phyloP scores from a whole-genome alignment of 2,329 filamentous ascomycete species.

The Penicillium sp. region DNA sequence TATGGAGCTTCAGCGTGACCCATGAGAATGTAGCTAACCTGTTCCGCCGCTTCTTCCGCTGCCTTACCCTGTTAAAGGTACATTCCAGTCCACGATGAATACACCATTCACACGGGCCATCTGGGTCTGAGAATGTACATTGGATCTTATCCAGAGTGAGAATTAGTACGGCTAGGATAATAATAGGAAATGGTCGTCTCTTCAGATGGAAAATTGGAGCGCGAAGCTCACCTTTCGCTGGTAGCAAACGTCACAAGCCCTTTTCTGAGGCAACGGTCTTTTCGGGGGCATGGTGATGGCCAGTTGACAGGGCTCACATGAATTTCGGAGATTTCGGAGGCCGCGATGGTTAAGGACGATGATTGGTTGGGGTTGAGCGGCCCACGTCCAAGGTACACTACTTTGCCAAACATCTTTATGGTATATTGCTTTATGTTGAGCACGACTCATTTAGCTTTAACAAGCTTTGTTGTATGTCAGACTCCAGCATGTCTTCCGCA shows the following conservation, averaged over 20 bases:
- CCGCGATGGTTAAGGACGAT: background rate
- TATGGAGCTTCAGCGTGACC: too few relatives aligned
- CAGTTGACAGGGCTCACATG: background rate
- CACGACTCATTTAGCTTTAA: too few relatives aligned
- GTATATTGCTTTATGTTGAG: too few relatives aligned
- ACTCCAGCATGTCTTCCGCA: too few relatives aligned
- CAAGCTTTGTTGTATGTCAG: too few relatives aligned
- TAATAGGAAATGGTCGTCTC: too few relatives aligned
- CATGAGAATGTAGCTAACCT: background rate
- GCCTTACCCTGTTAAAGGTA: constrained; percentile 15
- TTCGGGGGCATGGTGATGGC: constrained; percentile 11
- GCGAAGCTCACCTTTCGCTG: constrained; percentile 7
- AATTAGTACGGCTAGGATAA: background rate
- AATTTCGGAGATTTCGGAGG: constrained; percentile 14
- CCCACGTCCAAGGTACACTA: too few relatives aligned
- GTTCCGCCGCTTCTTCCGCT: constrained; percentile 10
- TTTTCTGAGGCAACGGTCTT: constrained; percentile 10
- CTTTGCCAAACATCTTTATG: too few relatives aligned
- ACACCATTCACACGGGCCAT: constrained; percentile 19
- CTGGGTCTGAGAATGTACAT: constrained; percentile 8
- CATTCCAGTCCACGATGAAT: constrained; percentile 13
- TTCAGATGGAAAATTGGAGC: background rate
- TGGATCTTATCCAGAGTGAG: constrained; percentile 7
- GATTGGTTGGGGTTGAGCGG: too few relatives aligned
- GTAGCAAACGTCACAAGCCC: constrained; percentile 18